These are phyloP conservation scores for Boletellus sp. DNA, from an alignment of 768 basidiomycete species.

Conservation along the genomic window DNA sequence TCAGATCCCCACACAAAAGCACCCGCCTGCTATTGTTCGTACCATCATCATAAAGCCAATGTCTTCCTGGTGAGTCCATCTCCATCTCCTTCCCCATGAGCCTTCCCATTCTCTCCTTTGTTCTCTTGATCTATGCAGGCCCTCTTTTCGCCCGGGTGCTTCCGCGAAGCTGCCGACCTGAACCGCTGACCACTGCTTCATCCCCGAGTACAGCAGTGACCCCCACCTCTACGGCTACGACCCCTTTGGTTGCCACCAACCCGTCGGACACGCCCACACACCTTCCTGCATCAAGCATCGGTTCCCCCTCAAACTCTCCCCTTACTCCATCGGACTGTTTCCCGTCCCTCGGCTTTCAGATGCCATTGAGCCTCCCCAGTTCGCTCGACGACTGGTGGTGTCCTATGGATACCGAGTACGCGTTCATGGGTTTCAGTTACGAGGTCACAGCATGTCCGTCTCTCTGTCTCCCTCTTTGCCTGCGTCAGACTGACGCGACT, in stretches of 20 bases:
- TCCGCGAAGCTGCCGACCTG: constrained; percentile 9
- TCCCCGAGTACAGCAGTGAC: background rate
- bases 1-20: background rate
- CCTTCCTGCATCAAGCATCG: background rate
- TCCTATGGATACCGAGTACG: constrained; percentile 58
- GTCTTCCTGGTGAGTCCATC: background rate
- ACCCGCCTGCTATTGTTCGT: constrained; percentile 3
- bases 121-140: constrained; percentile 10
- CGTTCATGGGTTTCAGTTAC: constrained; percentile 75
- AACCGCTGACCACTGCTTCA: background rate
- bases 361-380: constrained; percentile 48
- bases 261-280: background rate
- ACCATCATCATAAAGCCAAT: background rate
- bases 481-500: background rate
- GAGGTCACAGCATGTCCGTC: constrained; percentile 61
- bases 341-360: constrained; percentile 45
- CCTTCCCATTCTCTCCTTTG: background rate
- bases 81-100: background rate
- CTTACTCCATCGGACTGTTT: constrained; percentile 27
- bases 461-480: background rate
- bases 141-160: constrained; percentile 12
- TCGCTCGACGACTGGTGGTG: constrained; percentile 64
- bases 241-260: too few relatives aligned
- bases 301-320: background rate
- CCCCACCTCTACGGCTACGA: background rate